Base-by-base conservation (phyloP, 345 rosid species). In the Ricinus communis region DNA sequence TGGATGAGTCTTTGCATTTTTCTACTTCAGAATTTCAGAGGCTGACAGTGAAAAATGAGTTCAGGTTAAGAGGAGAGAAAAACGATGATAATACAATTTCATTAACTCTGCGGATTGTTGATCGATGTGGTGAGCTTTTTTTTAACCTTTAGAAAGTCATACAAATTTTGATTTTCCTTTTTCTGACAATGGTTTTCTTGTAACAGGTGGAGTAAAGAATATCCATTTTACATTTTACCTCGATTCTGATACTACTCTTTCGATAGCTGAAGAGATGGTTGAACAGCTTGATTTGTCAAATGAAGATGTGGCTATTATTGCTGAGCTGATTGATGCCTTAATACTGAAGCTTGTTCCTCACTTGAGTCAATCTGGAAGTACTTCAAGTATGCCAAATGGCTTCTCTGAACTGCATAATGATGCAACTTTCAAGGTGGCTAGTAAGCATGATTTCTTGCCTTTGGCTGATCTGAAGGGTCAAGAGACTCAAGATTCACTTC, bases 211-310 rank as follows among this genome's bases (percentile, higher is more conserved):
- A 24, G 87, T 78, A 58, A 87, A 82, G 63, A 87, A 88, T 64
- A 82, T 94, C 64, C 87, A 90, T 76, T 94, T 94, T 74, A 58
- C 76, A 14, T 94, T 88, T 81, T 90, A 77, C 70, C 85, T 88
- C 31, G 80, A 87, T 61, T 82, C 89, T 8, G 98, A 94, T 74
- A 94, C 98, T 14, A 83, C 89, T 30, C 68, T 72, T 53, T 87
- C 93, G 33, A 84, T 94, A 2, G 86, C 93, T 27, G 83, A 79
- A 81, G 97, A 94, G 85, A 94, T 94, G 98, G 93, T 85, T 71
- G 97, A 91, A 77, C 84, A 91, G 65, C 83, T 94, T 56, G 85
- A 82, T 78, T 82, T 94, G 67, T 79, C 88, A 40, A 62, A 83
- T 57, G 87, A 85, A 74, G 89, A 90, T 73, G 87, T 82, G 55